A percentile compares a stretch with the other conserved stretches of the same genome.
Conservation (phyloP, 345 rosid species). For the Citrus sp. region DNA sequence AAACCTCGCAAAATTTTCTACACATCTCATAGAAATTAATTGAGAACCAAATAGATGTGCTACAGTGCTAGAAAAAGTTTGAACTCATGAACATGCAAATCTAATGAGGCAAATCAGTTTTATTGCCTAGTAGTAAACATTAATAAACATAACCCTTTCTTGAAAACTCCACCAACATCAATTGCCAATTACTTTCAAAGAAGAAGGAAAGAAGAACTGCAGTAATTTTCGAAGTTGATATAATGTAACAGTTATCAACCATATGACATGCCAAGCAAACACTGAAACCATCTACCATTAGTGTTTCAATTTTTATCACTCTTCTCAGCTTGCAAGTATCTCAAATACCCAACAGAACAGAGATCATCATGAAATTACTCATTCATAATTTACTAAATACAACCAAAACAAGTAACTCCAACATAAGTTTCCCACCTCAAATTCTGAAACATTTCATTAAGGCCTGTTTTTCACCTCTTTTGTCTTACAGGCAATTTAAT, state of each 20-base stretch:
- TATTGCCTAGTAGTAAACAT: background rate
- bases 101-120: background rate
- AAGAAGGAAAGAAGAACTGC: background rate
- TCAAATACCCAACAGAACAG: background rate
- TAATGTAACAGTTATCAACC: background rate
- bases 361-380: background rate
- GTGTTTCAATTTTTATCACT: background rate
- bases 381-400: background rate
- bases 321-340: background rate
- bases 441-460: background rate
- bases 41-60: background rate
- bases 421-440: background rate
- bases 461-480: background rate
- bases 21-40: background rate
- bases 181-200: background rate
- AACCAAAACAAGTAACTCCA: background rate
- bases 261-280: background rate
- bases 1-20: background rate
- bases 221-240: background rate
- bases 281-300: background rate
- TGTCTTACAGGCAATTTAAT: background rate
- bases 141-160: background rate
- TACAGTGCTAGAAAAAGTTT: background rate
- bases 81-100: background rate
- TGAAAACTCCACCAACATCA: background rate